A percentile compares a stretch with the other conserved stretches of the same genome.
These are phyloP conservation scores for Nannochloris sp. DNA, from an alignment of 139 green algal species.

Conservation along the genomic window DNA sequence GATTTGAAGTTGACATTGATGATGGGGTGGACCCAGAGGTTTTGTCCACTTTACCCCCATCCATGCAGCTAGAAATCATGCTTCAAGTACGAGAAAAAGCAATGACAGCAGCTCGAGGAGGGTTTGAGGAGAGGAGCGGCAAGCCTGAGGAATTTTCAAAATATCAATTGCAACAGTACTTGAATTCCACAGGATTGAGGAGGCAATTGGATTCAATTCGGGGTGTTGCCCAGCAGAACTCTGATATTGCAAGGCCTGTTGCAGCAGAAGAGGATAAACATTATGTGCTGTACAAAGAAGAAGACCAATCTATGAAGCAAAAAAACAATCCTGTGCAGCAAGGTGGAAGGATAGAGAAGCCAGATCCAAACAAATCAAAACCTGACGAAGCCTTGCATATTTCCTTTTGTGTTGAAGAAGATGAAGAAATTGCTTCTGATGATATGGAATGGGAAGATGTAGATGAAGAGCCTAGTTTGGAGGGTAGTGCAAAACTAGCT, in stretches of 20 bases:
- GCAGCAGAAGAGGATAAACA: constrained; percentile 50
- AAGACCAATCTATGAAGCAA: neutral
- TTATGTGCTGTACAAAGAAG: constrained; percentile 52
- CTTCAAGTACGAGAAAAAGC: constrained; percentile 58
- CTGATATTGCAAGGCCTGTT: neutral
- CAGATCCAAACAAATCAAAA: neutral
- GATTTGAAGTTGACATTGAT: neutral
- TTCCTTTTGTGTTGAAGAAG: constrained; percentile 1
- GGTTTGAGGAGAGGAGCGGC: constrained; percentile 44
- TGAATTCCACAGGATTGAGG: constrained; percentile 43
- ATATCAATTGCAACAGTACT: constrained; percentile 72
- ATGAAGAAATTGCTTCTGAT: neutral
- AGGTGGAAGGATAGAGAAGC: neutral
- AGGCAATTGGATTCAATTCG: constrained; percentile 31
- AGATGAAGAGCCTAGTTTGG: constrained; percentile 39
- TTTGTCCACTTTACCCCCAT: constrained; percentile 73
- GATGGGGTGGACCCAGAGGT: constrained; percentile 57
- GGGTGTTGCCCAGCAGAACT: constrained; percentile 12
- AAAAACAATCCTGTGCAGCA: constrained; percentile 11
- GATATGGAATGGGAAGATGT: constrained; percentile 47
- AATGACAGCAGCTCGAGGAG: constrained; percentile 52
- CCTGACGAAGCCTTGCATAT: neutral
- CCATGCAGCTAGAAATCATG: constrained; percentile 79
- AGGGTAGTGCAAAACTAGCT: constrained; percentile 44
- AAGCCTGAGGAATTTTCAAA: constrained; percentile 43